These are phyloP conservation scores for Cercophora newfieldiana DNA, from an alignment of 495 filamentous ascomycete species.

Conservation along the genomic window DNA sequence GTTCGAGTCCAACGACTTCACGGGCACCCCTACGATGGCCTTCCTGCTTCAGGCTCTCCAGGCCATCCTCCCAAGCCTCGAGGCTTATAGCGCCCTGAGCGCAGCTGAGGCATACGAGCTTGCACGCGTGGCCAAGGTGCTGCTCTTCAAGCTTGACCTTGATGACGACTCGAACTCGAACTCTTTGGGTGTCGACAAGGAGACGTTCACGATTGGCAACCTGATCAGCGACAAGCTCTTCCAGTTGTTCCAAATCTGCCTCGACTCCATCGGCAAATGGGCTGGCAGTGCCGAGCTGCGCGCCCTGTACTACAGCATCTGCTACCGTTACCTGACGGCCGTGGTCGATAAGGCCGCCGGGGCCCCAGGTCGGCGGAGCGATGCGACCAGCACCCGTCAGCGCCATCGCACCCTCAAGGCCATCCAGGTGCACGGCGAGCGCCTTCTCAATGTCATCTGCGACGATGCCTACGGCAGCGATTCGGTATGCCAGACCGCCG, in stretches of 20 bases:
- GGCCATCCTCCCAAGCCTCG: conserved; percentile 80
- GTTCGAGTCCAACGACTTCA: conserved; percentile 72
- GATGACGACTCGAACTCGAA: conserved; percentile 44
- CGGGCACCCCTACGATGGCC: conserved; percentile 61
- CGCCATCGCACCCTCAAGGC: conserved; percentile 67
- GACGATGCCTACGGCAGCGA: conserved; percentile 91
- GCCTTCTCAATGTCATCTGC: conserved; percentile 80
- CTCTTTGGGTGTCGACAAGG: conserved; percentile 42
- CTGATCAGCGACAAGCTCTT: conserved; percentile 85
- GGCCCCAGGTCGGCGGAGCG: conserved; percentile 25
- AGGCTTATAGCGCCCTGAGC: conserved; percentile 65
- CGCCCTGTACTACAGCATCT: conserved; percentile 83
- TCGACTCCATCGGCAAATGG: conserved; percentile 72
- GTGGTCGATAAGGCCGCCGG: conserved; percentile 56
- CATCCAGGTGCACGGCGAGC: conserved; percentile 73
- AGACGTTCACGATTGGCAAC: conserved; percentile 59
- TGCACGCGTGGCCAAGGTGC: conserved; percentile 70
- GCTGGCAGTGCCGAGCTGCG: conserved; percentile 68
- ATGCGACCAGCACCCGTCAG: conserved; percentile 21
- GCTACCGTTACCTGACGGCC: conserved; percentile 76
- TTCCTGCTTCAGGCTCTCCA: conserved; percentile 86
- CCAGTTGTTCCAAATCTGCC: conserved; percentile 82
- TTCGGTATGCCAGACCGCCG: conserved; percentile 75
- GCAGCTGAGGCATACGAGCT: conserved; percentile 68
- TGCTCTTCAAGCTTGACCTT: conserved; percentile 73